These are phyloP conservation scores for Colletotrichum sp. DNA, from an alignment of 2,329 filamentous ascomycete species.

Conservation along the genomic window DNA sequence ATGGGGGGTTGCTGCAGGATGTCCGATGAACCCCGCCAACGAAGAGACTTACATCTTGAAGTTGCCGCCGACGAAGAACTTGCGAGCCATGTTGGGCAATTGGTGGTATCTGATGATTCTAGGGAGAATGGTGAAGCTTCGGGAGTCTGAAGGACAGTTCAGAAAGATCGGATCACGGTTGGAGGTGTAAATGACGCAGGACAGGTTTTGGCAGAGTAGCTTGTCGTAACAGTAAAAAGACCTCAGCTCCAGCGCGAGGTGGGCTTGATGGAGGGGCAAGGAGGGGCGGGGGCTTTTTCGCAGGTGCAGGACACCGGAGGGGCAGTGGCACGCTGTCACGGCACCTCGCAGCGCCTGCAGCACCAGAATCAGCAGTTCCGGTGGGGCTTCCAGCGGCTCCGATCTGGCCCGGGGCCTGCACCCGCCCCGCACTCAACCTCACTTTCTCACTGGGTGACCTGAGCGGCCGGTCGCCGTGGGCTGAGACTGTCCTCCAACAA, in stretches of 20 bases:
- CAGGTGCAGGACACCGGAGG: background rate
- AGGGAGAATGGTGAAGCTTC: background rate
- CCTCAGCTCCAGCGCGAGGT: conserved; percentile 22
- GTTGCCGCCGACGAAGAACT: conserved; percentile 98
- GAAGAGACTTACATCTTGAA: conserved; percentile 86
- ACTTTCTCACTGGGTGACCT: background rate
- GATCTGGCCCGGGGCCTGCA: conserved; percentile 10
- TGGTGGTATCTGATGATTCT: conserved; percentile 23
- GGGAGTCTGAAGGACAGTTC: background rate
- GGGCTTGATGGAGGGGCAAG: conserved; percentile 21
- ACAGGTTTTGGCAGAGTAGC: background rate
- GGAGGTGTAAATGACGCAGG: conserved; percentile 22
- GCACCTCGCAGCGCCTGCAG: conserved; percentile 3
- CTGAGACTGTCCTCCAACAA: conserved; percentile 20
- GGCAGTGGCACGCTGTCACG: background rate
- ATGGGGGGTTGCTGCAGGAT: background rate
- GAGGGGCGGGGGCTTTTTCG: background rate
- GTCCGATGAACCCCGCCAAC: conserved; percentile 2
- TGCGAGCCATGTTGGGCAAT: conserved; percentile 80
- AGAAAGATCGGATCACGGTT: background rate
- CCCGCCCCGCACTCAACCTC: conserved; percentile 19
- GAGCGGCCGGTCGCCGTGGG: background rate
- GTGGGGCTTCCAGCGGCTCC: conserved; percentile 11
- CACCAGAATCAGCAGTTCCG: conserved; percentile 11
- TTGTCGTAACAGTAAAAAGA: conserved; percentile 8